Percentiles rank a stretch among this genome's conserved stretches.
These are phyloP conservation scores for Kregervanrija fluxuum DNA, from an alignment of 805 yeast species.

Conservation along the genomic window DNA sequence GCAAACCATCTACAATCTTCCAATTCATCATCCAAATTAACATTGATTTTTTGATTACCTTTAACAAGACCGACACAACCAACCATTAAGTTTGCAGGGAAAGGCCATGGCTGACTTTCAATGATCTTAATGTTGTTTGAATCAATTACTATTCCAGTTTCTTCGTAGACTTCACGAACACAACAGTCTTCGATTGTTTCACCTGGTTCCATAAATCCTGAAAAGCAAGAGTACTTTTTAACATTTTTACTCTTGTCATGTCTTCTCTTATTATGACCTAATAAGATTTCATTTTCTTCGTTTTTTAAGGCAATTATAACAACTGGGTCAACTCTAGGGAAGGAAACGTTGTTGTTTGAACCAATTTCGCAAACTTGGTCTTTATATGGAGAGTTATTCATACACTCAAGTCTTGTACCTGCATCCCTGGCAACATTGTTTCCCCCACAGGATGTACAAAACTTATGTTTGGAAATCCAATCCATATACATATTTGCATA, in stretches of 20 bases:
- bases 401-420: conserved; percentile 56
- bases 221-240: conserved; percentile 69
- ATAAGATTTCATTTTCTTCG: conserved; percentile 48
- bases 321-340: conserved; percentile 90
- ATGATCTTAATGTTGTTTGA: conserved; percentile 51
- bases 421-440: conserved; percentile 55
- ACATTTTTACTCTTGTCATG: conserved; percentile 23
- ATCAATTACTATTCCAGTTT: conserved; percentile 65
- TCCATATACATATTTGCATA: conserved; percentile 81
- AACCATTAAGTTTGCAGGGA: conserved; percentile 87
- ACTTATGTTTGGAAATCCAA: conserved; percentile 69
- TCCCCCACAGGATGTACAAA: conserved; percentile 85
- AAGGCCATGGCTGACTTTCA: conserved; percentile 95
- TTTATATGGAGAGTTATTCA: conserved; percentile 24
- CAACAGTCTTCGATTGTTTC: conserved; percentile 89
- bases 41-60: conserved; percentile 54
- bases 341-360: conserved; percentile 60
- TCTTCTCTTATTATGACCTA: conserved; percentile 58
- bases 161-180: conserved; percentile 89
- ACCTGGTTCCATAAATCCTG: conserved; percentile 95
- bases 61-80: conserved; percentile 85
- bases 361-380: conserved; percentile 32
- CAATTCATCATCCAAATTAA: conserved; percentile 82
- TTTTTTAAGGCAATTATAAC: conserved; percentile 75
- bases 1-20: conserved; percentile 84